These are phyloP conservation scores for Fagus sylvatica DNA, from an alignment of 306 rosid genomes.

Conservation along the genomic window DNA sequence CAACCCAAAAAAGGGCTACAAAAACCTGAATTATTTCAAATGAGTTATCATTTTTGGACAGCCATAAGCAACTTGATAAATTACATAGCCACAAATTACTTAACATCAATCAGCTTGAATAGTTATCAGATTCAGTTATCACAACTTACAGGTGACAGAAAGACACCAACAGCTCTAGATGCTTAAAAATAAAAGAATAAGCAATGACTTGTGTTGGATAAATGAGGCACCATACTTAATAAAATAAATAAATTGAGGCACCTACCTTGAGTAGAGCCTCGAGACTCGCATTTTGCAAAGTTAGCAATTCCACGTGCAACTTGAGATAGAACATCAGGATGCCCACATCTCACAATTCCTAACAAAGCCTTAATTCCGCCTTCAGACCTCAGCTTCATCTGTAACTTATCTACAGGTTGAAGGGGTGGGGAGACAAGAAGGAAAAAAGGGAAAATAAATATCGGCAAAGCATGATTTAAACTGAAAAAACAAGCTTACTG, in stretches of 20 bases:
- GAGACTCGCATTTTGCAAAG: constrained; percentile 97
- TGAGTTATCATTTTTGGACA: not conserved
- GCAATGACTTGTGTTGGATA: not conserved
- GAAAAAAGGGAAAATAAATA: not conserved
- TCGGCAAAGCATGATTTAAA: constrained; percentile 4
- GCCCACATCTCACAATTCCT: constrained; percentile 96
- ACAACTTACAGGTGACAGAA: not conserved
- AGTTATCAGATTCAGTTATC: not conserved
- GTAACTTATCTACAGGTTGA: constrained; percentile 62
- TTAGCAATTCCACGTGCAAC: constrained; percentile 97
- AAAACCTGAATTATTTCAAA: not conserved
- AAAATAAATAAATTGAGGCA: constrained; percentile 5
- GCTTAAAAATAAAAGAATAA: not conserved
- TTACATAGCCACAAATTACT: not conserved
- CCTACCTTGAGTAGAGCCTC: constrained; percentile 84
- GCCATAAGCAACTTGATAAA: not conserved
- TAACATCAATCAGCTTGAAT: not conserved
- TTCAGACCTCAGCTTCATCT: constrained; percentile 76
- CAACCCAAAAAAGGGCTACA: no score
- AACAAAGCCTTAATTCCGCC: constrained; percentile 94
- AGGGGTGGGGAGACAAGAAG: constrained; percentile 16
- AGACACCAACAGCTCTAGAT: not conserved
- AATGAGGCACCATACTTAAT: not conserved
- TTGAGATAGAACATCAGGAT: constrained; percentile 97
- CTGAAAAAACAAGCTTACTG: not conserved